Evolutionary conservation across 306 rosid genomes (phyloP).

Genomic region (Argentina anserina): DNA sequence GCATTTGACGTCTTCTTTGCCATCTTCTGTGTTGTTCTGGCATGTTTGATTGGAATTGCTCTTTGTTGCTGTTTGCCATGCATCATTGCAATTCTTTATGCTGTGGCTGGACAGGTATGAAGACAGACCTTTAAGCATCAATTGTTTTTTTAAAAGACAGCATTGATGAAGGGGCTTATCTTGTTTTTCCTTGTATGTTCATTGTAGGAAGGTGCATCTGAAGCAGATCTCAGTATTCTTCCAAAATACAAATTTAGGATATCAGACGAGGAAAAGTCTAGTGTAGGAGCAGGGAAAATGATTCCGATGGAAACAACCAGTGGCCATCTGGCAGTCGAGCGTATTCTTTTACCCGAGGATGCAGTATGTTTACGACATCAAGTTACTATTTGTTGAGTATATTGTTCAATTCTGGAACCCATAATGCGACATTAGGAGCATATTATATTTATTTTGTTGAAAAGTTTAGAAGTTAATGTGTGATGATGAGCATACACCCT

Average conservation of each 20-base stretch:
- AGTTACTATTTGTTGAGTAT: background rate
- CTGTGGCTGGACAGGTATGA: constrained; percentile 94
- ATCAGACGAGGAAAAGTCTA: constrained; percentile 47
- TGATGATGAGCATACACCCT: background rate
- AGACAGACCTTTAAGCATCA: constrained; percentile 13
- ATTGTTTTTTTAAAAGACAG: constrained; percentile 1
- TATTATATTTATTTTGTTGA: background rate
- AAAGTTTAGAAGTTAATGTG: background rate
- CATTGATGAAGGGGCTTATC: constrained; percentile 27
- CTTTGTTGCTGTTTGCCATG: constrained; percentile 99
- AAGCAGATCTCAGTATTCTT: constrained; percentile 79
- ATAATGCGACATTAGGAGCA: background rate
- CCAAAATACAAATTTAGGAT: constrained; percentile 63
- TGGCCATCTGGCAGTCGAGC: constrained; percentile 57
- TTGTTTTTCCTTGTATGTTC: constrained; percentile 17
- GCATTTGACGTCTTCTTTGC: constrained; percentile 97
- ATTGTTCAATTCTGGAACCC: background rate
- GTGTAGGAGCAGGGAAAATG: constrained; percentile 82
- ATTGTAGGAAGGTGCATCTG: constrained; percentile 88
- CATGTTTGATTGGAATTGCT: constrained; percentile 93
- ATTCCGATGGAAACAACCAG: constrained; percentile 69
- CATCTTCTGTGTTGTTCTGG: constrained; percentile 94
- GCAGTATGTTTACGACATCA: constrained; percentile 56
- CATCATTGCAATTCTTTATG: constrained; percentile 92
- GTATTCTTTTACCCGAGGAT: constrained; percentile 69